Conservation (phyloP, 2,329 filamentous ascomycete species). For the Penicillium paneum region DNA sequence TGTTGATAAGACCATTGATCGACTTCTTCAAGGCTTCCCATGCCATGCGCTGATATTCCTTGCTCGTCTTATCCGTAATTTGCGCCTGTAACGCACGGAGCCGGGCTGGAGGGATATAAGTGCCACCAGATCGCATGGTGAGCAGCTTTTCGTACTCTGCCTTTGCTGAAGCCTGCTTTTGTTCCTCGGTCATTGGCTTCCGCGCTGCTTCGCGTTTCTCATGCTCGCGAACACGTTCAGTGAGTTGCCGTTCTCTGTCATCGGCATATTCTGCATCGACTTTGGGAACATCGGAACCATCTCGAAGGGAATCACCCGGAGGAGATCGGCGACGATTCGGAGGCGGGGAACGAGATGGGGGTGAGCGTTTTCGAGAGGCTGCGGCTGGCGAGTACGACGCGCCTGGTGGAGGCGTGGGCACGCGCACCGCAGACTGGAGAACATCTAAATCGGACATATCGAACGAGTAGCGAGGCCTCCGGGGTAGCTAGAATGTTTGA, state of each 20-base stretch:
- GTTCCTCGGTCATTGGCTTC: slow-evolving; percentile 66
- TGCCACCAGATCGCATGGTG: slow-evolving; percentile 89
- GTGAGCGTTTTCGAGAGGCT: slow-evolving; percentile 56
- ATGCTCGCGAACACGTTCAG: slow-evolving; percentile 53
- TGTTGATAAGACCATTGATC: slow-evolving; percentile 98
- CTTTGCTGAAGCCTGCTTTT: slow-evolving; percentile 84
- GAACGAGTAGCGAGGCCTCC: slow-evolving; percentile 12
- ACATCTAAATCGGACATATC: slow-evolving; percentile 47
- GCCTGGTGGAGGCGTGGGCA: slow-evolving; percentile 55
- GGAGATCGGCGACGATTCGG: slow-evolving; percentile 51
- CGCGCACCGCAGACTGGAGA: slow-evolving; percentile 56
- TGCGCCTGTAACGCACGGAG: slow-evolving; percentile 89
- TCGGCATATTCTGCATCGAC: slow-evolving; percentile 50
- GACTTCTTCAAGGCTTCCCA: slow-evolving; percentile 99
- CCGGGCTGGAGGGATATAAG: slow-evolving; percentile 90
- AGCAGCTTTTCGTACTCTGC: slow-evolving; percentile 91
- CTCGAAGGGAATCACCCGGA: slow-evolving; percentile 35
- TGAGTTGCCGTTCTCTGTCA: slow-evolving; percentile 50
- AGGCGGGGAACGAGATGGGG: slow-evolving; percentile 53
- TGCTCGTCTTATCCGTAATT: slow-evolving; percentile 92
- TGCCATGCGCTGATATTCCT: slow-evolving; percentile 98
- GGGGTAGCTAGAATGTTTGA: neutral
- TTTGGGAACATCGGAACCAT: slow-evolving; percentile 44
- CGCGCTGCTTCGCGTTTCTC: slow-evolving; percentile 47
- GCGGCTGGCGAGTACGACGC: slow-evolving; percentile 48